Conservation (phyloP, 106 monocot genomes). For the Dendrobium nobile region DNA sequence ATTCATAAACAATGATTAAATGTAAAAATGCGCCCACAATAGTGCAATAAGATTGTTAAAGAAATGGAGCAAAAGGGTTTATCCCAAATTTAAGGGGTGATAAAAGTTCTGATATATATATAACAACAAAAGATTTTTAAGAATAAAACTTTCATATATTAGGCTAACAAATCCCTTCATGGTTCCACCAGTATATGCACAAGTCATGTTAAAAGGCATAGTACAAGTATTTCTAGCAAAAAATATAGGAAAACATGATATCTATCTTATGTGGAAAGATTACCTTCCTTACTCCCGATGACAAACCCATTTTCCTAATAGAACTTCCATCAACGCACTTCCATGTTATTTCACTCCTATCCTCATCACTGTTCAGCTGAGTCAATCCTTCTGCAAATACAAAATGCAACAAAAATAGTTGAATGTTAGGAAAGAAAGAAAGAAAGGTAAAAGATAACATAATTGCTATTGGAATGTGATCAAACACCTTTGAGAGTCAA, state of each 20-base stretch:
- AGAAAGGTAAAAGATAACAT: not conserved
- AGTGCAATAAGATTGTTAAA: no score
- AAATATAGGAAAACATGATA: not conserved
- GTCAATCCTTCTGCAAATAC: constrained; percentile 30
- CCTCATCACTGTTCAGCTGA: constrained; percentile 7
- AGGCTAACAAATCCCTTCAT: not conserved
- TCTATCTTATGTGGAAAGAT: not conserved
- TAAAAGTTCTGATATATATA: no score
- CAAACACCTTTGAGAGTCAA: constrained; percentile 49
- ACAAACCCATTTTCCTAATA: constrained; percentile 66
- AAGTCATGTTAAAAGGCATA: not conserved
- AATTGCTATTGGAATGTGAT: not conserved
- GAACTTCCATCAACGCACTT: constrained; percentile 54
- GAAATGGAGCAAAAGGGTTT: no score
- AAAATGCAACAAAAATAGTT: not conserved
- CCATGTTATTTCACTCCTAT: constrained; percentile 21
- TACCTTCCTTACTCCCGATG: constrained; percentile 91
- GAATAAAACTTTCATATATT: no score
- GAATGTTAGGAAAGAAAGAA: not conserved
- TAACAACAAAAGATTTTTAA: no score
- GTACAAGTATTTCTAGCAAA: not conserved
- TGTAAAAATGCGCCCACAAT: no score
- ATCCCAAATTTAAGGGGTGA: no score
- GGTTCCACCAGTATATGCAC: not conserved
- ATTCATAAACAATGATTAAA: no score